Conservation (phyloP, 441 rosid species). For the Pelargonium cotyledonis region DNA sequence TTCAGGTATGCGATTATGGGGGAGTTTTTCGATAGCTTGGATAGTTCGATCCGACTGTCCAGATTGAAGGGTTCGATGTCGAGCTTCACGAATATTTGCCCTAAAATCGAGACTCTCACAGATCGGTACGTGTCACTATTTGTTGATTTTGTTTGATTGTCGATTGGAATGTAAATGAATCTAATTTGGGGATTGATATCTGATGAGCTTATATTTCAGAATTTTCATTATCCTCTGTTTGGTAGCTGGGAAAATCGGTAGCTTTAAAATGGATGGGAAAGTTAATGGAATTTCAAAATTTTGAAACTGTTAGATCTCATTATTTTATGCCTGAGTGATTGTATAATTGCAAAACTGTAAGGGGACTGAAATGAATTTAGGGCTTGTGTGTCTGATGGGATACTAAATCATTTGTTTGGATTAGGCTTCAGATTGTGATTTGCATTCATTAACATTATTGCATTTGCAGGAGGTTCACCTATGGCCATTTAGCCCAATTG, state of each 20-base stretch:
- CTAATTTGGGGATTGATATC: background rate
- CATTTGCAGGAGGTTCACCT: constrained; percentile 62
- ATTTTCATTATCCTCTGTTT: background rate
- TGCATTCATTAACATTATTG: constrained; percentile 5
- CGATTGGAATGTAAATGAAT: background rate
- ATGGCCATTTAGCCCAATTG: constrained; percentile 62
- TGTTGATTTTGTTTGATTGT: background rate
- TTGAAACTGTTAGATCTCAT: too few species aligned
- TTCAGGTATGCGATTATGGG: constrained; percentile 51
- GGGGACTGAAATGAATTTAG: background rate
- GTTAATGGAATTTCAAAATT: background rate
- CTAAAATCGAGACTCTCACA: constrained; percentile 53
- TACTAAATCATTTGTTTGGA: background rate
- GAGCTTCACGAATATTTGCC: constrained; percentile 43
- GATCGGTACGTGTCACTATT: constrained; percentile 40
- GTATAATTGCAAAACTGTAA: too few species aligned
- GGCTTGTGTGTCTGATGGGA: background rate
- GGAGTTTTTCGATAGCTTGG: constrained; percentile 64
- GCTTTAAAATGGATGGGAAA: background rate
- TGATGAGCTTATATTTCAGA: background rate
- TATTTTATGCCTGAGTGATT: too few species aligned
- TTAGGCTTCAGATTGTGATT: background rate
- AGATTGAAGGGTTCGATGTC: constrained; percentile 48
- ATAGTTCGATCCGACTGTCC: constrained; percentile 45
- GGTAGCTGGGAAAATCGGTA: background rate